Conservation (phyloP, 257 asterid species). For the Fraxinus americana region DNA sequence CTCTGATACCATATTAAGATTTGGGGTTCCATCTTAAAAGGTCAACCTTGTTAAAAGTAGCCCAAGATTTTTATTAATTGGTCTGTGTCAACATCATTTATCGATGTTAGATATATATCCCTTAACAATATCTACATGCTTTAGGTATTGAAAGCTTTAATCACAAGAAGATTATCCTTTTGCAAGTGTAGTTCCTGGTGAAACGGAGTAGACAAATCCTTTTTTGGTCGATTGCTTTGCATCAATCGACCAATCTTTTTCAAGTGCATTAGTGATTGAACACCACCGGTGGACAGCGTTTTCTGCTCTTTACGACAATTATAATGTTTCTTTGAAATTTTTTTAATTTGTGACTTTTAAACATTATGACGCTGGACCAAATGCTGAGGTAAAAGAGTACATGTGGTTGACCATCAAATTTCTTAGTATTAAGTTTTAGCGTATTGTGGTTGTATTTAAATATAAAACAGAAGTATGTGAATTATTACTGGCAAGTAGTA, state of each 20-base stretch:
- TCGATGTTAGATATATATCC: no score
- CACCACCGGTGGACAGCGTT: not conserved
- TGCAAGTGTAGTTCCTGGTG: constrained; percentile 6
- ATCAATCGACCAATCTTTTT: not conserved
- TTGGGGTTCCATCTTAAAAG: no score
- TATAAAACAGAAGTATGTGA: not conserved
- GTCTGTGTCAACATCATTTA: no score
- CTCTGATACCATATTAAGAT: no score
- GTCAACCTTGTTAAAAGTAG: no score
- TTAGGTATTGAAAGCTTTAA: not conserved
- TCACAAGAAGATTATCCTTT: not conserved
- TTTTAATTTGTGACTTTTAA: not conserved
- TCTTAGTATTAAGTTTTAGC: not conserved
- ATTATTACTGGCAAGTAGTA: not conserved
- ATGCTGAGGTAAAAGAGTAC: not conserved
- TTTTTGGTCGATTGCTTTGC: not conserved
- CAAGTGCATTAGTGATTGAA: not conserved
- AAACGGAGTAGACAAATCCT: not conserved
- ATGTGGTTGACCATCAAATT: not conserved
- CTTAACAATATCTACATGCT: not conserved
- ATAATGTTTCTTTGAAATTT: not conserved
- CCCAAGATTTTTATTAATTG: no score
- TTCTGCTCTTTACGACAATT: not conserved
- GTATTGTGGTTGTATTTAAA: not conserved
- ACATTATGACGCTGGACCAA: not conserved